Base-by-base conservation (phyloP, 2,329 filamentous ascomycete species). In the Stachybotrys chlorohalonatus region DNA sequence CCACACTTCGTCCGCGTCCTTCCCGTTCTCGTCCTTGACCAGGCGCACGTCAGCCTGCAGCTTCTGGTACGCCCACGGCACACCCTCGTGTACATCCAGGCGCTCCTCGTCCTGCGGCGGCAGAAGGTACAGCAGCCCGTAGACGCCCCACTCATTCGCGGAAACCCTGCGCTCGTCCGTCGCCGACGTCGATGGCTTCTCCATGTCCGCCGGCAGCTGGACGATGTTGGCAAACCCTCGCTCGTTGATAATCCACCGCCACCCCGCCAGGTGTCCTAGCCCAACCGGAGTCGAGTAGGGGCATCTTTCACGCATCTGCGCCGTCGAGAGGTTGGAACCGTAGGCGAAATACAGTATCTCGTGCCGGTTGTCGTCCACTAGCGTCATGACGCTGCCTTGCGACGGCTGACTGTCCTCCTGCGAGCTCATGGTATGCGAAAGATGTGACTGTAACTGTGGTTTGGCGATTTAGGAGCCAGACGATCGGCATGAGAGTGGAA, bases 181-280 rank as follows among this genome's bases (percentile, higher is more conserved):
- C 36, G 52, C 52, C 52, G 52, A 17, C 50, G 15, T n/a, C 15
- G 32, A 15, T 42, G 32, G 30, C 31, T 24, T 31, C 8, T 59
- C 57, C 6, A 55, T 52, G 2, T 58, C 57, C 7, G 52, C 31
- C 11, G 56, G 46, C 3, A 64, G 56, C n/a, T 62, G 64, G 31
- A 83, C 76, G n/a, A 89, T 72, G 63, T 89, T 90, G 46, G 86
- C 86, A 64, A 84, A 88, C 13, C 85, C 85, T 1, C 85, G 76
- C 49, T 73, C 68, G 63, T 84, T 86, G 71, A 90, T 88, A 53
- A 86, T 74, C 84, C 84, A 90, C 49, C 67, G 71, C 74, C 83
- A 86, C 47, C 73, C 71, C 1, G 66, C 63, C 4, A 90, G 74
- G 17, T 78, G 69, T 4, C 76, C 86, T 52, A 87, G 70, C 48